These are phyloP conservation scores for Fusarium domesticum DNA, from an alignment of 2,329 filamentous ascomycete species.

Conservation along the genomic window DNA sequence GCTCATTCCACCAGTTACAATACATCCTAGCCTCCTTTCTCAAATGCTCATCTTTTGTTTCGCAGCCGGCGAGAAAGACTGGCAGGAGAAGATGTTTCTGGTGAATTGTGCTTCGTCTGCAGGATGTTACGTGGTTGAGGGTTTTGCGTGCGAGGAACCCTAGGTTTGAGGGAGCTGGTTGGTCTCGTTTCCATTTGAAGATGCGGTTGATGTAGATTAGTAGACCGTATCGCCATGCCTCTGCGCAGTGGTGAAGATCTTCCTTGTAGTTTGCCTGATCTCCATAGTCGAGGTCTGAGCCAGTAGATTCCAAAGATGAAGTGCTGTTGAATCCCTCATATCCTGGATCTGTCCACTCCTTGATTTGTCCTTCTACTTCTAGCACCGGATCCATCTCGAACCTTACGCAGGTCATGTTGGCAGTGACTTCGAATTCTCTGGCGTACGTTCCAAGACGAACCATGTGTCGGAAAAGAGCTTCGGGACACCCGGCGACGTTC, in stretches of 20 bases:
- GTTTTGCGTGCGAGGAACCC: constrained; percentile 27
- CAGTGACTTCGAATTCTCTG: constrained; percentile 27
- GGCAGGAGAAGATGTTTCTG: constrained; percentile 39
- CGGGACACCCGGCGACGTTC: constrained; percentile 33
- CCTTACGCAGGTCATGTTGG: constrained; percentile 31
- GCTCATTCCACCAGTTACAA: constrained; percentile 33
- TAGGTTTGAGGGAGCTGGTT: constrained; percentile 9
- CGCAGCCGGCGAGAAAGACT: constrained; percentile 34
- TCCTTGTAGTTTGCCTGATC: constrained; percentile 16
- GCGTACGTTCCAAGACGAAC: constrained; percentile 31
- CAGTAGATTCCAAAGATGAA: not conserved
- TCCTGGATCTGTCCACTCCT: constrained; percentile 17
- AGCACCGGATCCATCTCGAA: constrained; percentile 24
- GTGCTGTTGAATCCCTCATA: constrained; percentile 4
- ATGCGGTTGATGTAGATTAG: constrained; percentile 33
- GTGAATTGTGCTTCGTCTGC: constrained; percentile 27
- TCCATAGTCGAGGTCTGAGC: not conserved
- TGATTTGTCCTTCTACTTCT: constrained; percentile 19
- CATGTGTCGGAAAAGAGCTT: constrained; percentile 28
- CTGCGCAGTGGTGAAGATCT: constrained; percentile 34
- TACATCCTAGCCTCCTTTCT: constrained; percentile 26
- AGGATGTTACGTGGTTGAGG: constrained; percentile 21
- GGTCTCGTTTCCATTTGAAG: constrained; percentile 24
- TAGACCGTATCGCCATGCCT: constrained; percentile 34
- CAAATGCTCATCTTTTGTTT: constrained; percentile 25